Evolutionary conservation across 2,329 filamentous ascomycete genomes (phyloP), one percentile per base, ranked within the genome.

Genomic region (Ophiostoma sp.): DNA sequence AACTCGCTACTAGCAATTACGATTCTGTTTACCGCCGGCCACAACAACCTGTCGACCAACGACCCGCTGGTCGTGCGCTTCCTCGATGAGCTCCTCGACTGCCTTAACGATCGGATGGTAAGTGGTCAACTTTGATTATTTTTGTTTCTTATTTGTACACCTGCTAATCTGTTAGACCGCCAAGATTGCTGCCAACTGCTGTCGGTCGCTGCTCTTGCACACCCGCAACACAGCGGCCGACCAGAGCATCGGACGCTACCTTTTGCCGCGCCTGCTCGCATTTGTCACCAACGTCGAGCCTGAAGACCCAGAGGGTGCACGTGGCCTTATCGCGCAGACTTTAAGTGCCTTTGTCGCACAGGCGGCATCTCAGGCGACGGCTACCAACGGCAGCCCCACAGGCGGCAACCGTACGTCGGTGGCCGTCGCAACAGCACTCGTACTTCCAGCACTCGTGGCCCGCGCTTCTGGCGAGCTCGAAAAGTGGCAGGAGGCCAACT

Each of bases 1-100:
- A 99, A 98, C 79, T 93, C 92, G 4, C 88, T 99, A 5, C 86
- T 99, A 66, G 93, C 94, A 0, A 91, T 92, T 64, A 97, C 96
- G 0, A 92, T 99, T 74, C 87, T 99, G 9, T 90, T 99, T 74
- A 97, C 94, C 9, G 91, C 93, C 8, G 91, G 91, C 55, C 92
- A 90, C 74, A 92, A 92, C 76, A 87, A 91, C 59, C 87, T 98
- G 72, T 88, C 90, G 0, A 88, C 93, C 0, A 89, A 88, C 57
- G 95, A 98, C 77, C 89, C 91, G 9, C 86, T 97, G 0, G 88
- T 97, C 63, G 84, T 87, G 31, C 89, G 89, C 72, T 95, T 95
- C 78, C 85, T 97, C 3, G 88, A 93, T 76, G 94, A 97, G 83
- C 83, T 97, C 28, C 84, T 95, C 50, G 95, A 97, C 78, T 97